These are phyloP conservation scores for Dactylonectria macrodidyma DNA, from an alignment of 2,329 filamentous ascomycete genomes.

Conservation along the genomic window DNA sequence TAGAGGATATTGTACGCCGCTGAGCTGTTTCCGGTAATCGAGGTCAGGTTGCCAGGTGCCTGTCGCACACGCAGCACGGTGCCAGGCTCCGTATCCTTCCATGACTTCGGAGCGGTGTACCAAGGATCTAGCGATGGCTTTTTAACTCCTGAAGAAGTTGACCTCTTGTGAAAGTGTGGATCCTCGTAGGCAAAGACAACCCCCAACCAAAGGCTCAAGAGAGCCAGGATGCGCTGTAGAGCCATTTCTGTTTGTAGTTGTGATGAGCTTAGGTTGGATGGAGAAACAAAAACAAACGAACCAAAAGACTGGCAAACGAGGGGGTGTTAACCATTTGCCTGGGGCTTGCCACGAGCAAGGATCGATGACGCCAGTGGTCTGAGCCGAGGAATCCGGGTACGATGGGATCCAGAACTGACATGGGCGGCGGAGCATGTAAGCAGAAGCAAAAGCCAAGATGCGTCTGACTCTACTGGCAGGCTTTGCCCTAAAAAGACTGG, in stretches of 20 bases:
- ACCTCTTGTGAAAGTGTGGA: conserved; percentile 23
- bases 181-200: conserved; percentile 3
- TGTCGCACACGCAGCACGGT: conserved; percentile 42
- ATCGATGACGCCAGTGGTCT: too few relatives aligned
- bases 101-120: conserved; percentile 43
- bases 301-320: too few relatives aligned
- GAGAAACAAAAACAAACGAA: too few relatives aligned
- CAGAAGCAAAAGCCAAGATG: too few relatives aligned
- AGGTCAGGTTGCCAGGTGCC: conserved; percentile 42
- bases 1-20: conserved; percentile 44
- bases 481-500: too few relatives aligned
- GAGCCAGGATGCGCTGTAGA: conserved; percentile 26
- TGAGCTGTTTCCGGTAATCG: conserved; percentile 39
- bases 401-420: too few relatives aligned
- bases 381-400: too few relatives aligned
- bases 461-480: too few relatives aligned
- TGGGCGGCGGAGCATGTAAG: too few relatives aligned
- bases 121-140: conserved; percentile 36
- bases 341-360: too few relatives aligned
- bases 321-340: too few relatives aligned
- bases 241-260: conserved; percentile 26
- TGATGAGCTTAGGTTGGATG: too few relatives aligned
- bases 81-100: conserved; percentile 38
- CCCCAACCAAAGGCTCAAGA: conserved; percentile 39
- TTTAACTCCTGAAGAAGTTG: conserved; percentile 6